A percentile compares a stretch with the other conserved stretches of the same genome.
Evolutionary conservation across 495 filamentous ascomycete genomes (phyloP).

Genomic region (Tricharina praecox): DNA sequence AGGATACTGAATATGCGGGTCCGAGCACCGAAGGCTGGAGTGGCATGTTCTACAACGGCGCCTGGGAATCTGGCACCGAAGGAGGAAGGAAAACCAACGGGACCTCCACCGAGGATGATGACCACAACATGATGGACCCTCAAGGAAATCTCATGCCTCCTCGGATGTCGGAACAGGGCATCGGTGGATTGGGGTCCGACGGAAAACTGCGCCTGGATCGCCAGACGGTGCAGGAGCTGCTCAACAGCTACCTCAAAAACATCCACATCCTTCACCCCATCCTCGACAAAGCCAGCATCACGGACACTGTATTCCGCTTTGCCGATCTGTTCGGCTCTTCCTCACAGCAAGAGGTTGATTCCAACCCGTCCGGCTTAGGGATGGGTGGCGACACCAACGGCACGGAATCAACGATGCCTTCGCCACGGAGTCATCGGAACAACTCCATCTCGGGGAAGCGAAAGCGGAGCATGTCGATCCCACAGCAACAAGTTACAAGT

Average conservation of each 20-base stretch:
- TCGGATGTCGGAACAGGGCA: neutral
- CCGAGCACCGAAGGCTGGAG: neutral
- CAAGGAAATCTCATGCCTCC: neutral
- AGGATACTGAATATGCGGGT: neutral
- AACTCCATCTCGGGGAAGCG: constrained; percentile 21
- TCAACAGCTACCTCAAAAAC: constrained; percentile 55
- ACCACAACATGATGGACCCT: neutral
- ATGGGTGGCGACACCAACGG: constrained; percentile 7
- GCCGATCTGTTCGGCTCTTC: constrained; percentile 15
- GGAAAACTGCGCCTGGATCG: constrained; percentile 47
- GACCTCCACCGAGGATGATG: neutral
- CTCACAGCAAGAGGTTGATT: neutral
- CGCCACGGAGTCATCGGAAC: constrained; percentile 13
- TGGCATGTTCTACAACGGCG: constrained; percentile 4
- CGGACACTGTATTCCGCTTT: constrained; percentile 38
- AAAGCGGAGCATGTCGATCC: constrained; percentile 21
- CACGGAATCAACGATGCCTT: constrained; percentile 20
- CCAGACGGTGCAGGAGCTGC: constrained; percentile 43
- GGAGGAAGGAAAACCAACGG: constrained; percentile 13
- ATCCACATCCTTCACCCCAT: constrained; percentile 87
- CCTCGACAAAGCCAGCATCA: constrained; percentile 39
- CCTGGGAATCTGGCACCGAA: constrained; percentile 23
- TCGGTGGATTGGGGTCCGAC: constrained; percentile 7
- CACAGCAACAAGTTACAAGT: neutral
- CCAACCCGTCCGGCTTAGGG: neutral